Conservation (phyloP, 371 early-diverging fungal genomes). For the Mortierella sp. region DNA sequence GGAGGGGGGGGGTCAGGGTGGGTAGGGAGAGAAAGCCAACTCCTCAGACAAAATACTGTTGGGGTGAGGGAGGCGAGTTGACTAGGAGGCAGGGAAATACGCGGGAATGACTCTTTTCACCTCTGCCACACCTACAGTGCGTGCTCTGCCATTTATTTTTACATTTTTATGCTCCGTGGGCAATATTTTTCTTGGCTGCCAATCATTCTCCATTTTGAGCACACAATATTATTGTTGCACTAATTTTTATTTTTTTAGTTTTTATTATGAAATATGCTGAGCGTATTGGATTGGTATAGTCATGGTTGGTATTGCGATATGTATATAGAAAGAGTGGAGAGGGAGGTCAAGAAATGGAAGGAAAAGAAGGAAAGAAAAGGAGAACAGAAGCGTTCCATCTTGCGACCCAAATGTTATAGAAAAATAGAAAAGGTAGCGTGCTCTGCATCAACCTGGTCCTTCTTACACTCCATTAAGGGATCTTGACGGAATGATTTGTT, state of each 20-base stretch:
- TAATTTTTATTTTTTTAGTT: constrained; percentile 2
- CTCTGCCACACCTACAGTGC: background rate
- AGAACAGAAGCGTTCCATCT: too few relatives aligned
- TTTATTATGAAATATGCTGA: background rate
- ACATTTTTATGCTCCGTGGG: constrained; percentile 2
- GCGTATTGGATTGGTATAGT: background rate
- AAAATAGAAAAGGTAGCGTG: background rate
- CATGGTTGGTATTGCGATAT: background rate
- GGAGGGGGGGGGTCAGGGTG: background rate
- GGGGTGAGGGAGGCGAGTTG: background rate
- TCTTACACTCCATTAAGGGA: background rate
- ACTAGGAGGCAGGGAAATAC: background rate
- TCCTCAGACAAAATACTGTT: background rate
- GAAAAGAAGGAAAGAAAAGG: background rate
- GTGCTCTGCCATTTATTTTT: background rate
- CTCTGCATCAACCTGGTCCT: background rate
- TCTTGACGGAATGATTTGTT: background rate
- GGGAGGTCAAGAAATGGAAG: background rate
- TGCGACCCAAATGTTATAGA: background rate
- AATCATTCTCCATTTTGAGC: constrained; percentile 1
- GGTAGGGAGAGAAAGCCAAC: too few relatives aligned
- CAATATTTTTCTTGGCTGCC: background rate
- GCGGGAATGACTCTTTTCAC: background rate
- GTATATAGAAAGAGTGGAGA: background rate
- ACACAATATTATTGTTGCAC: background rate